Evolutionary conservation across 2,329 filamentous ascomycete species (phyloP), one percentile per base, ranked within the genome.

Genomic region (Ceratocystis smalleyi): DNA sequence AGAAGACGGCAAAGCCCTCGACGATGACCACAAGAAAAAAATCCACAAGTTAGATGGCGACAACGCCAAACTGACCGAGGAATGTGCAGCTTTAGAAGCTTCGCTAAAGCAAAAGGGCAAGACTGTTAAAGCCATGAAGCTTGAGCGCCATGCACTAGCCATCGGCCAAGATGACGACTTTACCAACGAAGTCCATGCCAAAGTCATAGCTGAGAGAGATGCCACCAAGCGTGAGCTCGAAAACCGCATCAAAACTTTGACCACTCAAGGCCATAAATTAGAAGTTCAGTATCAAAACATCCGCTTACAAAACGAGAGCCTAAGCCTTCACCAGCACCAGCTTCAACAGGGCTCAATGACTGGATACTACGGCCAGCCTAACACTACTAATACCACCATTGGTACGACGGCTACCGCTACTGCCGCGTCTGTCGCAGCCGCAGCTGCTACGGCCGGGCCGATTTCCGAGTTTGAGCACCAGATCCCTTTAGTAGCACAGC

Each of bases 81-180:
- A 85, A 65, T 81, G 82, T 66, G 75, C 80, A 5, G 77, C 78
- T 43, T 76, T 92, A 61, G 89, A 94, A 72, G 81, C 87, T 7
- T 85, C 89, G 67, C 79, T 94, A 32, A 86, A 84, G 68, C 81
- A 88, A 64, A 77, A 77, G 68, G 75, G 75, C 66, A 88, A 67
- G 64, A 82, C 86, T 68, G 82, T 92, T 68, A 89, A 89, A 71
- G 81, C 85, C 62, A 78, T 91, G 30, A 89, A 94, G 71, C 83
- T 85, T 66, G 82, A 86, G 68, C 77, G 84, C 61, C 86, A 86
- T 72, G 81, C 80, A 64, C 78, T 83, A 12, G 80, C 82, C 1
- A 84, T 81, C 17, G 81, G 77, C n/a, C 79, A 84, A 64, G 79
- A 83, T 57, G 83, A 84, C 45, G 81, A 83, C 15, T 79, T 78